These are phyloP conservation scores for Kingdonia uniflora DNA, from an alignment of 164 flowering plant species.

Conservation along the genomic window DNA sequence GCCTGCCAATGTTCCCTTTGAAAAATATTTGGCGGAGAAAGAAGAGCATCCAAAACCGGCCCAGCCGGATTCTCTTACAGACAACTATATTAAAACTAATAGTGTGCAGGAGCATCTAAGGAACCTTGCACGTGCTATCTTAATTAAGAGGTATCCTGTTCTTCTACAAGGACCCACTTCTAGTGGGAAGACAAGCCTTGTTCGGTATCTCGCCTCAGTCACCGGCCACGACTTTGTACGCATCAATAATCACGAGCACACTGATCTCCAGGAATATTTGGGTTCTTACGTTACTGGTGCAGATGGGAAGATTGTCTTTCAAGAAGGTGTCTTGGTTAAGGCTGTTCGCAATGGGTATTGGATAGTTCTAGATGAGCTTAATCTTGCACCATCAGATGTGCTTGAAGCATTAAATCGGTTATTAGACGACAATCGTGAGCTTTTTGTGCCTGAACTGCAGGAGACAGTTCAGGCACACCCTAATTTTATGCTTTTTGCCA, in stretches of 20 bases:
- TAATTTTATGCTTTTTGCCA: constrained; percentile 96
- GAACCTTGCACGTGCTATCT: constrained; percentile 65
- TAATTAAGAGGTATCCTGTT: constrained; percentile 76
- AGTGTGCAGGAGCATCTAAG: constrained; percentile 63
- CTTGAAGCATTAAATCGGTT: constrained; percentile 88
- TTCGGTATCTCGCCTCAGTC: constrained; percentile 73
- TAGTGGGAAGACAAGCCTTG: constrained; percentile 98
- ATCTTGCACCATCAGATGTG: constrained; percentile 96
- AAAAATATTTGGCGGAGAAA: constrained; percentile 21
- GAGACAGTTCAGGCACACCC: constrained; percentile 76
- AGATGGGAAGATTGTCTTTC: constrained; percentile 74
- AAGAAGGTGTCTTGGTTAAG: constrained; percentile 82
- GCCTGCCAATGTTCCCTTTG: constrained; percentile 35
- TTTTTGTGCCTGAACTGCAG: constrained; percentile 77
- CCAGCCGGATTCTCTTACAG: constrained; percentile 20
- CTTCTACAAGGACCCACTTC: constrained; percentile 98
- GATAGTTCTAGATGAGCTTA: constrained; percentile 97
- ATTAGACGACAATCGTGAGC: constrained; percentile 93
- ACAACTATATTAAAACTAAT: constrained; percentile 54
- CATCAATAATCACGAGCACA: constrained; percentile 95
- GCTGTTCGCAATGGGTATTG: constrained; percentile 86
- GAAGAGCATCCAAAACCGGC: constrained; percentile 1
- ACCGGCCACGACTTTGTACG: constrained; percentile 86
- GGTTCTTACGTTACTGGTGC: constrained; percentile 82
- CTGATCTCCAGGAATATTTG: constrained; percentile 91